Evolutionary conservation across 345 rosid genomes (phyloP), one percentile per base, ranked within the genome.

Genomic region (Eucalyptus erythrocorys): DNA sequence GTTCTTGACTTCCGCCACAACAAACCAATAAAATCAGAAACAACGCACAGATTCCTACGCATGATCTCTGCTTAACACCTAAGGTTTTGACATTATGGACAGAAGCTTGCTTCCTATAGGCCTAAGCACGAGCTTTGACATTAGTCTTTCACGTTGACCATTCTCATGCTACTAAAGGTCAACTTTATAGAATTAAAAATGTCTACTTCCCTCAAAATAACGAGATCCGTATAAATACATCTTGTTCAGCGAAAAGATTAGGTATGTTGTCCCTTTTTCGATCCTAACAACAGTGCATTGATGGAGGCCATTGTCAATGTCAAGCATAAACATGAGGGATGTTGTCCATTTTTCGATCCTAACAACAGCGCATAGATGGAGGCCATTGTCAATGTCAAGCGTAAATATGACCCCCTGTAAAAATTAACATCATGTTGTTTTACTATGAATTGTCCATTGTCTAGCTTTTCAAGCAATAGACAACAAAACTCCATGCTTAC

Each of bases 361-460:
- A 1, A 93, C 89, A 85, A 90, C 48, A 19, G 95, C 95, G 43
- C 37, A 34, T 24, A 95, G 92, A 85, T 91, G 86, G 19, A 94
- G 96, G 32, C 94, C 94, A 27, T 93, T 95, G 43, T 93, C 79
- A 34, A 96, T 92, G 95, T 92, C 95, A 87, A 96, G 99, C 2
- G 96, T 93, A 87, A 97, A 88, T 95, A 95, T 95, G 27, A 93
- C 11, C 81, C 81, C 22, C 27, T 37, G 14, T 5, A 71, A 37
- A 68, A 71, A 42, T 34, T 42, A 10, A 17, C 45, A 10, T 4
- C 82, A 37, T 37, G 22, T 71, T 37, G 11, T 37, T 42, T 37
- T 3, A 68, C 43, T 21, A 3, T 71, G 7, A 21, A 5, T 71
- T 71, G 11, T 19, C 8, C 80, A 8, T 32, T 68, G 42, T 32